These are phyloP conservation scores for Naganishia onofrii DNA, from an alignment of 768 basidiomycete species.

Conservation along the genomic window DNA sequence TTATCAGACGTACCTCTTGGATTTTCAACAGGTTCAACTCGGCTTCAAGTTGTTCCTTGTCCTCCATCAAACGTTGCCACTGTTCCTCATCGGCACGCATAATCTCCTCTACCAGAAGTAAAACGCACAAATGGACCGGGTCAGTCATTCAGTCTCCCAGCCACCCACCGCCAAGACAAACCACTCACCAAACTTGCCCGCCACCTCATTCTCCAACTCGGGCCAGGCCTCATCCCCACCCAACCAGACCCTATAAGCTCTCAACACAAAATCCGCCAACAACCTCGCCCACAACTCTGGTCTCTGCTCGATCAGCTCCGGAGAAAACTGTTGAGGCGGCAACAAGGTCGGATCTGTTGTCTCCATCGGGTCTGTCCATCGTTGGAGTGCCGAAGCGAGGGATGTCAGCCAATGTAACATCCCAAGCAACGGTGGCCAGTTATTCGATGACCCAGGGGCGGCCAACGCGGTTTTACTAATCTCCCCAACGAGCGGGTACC, in stretches of 20 bases:
- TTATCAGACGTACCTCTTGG: slow-evolving; percentile 42
- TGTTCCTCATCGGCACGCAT: slow-evolving; percentile 25
- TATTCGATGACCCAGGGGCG: slow-evolving; percentile 81
- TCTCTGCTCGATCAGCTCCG: slow-evolving; percentile 16
- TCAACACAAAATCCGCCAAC: slow-evolving; percentile 18
- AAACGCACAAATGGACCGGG: neutral
- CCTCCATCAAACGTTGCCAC: slow-evolving; percentile 28
- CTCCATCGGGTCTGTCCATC: slow-evolving; percentile 8
- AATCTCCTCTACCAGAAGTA: slow-evolving; percentile 18
- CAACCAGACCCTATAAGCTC: slow-evolving; percentile 40
- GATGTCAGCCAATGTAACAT: slow-evolving; percentile 90
- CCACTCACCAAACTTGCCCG: slow-evolving; percentile 63
- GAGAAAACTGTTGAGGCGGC: slow-evolving; percentile 7
- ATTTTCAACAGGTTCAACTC: slow-evolving; percentile 38
- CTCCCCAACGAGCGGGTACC: slow-evolving; percentile 75
- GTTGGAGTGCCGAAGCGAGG: slow-evolving; percentile 55
- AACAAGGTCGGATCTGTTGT: slow-evolving; percentile 9
- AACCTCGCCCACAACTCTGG: slow-evolving; percentile 19
- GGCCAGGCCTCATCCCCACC: slow-evolving; percentile 61
- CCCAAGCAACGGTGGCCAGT: slow-evolving; percentile 86
- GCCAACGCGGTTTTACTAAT: slow-evolving; percentile 83
- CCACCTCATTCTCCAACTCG: slow-evolving; percentile 60
- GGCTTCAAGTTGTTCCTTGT: slow-evolving; percentile 31
- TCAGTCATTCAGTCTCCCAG: neutral
- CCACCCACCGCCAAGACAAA: neutral